Conservation (phyloP, 2,329 filamentous ascomycete genomes). For the Cyphellophora attinorum region DNA sequence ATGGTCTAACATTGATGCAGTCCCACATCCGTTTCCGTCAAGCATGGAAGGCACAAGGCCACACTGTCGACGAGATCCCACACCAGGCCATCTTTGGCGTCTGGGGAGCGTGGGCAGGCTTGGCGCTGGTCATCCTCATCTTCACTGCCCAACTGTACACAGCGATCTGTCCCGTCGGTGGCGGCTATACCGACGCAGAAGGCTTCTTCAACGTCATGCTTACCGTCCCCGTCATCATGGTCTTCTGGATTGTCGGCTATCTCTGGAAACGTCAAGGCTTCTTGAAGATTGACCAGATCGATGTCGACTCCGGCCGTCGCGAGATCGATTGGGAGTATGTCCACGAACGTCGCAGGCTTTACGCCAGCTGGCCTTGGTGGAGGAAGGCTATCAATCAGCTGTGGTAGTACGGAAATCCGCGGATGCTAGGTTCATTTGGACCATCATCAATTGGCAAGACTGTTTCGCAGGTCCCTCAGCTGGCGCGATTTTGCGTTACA, state of each 20-base stretch:
- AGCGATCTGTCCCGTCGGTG: constrained; percentile 44
- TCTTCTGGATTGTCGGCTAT: constrained; percentile 48
- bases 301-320: constrained; percentile 56
- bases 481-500: too few species aligned
- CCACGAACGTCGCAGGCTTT: not conserved
- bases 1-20: not conserved
- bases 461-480: too few species aligned
- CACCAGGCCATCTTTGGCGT: constrained; percentile 74
- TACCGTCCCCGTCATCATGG: constrained; percentile 45
- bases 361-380: not conserved
- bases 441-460: too few species aligned
- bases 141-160: constrained; percentile 78
- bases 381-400: not conserved
- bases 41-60: constrained; percentile 64
- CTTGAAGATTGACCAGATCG: constrained; percentile 51
- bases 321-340: constrained; percentile 53
- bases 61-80: constrained; percentile 65
- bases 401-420: too few species aligned
- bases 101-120: constrained; percentile 68
- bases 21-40: constrained; percentile 80
- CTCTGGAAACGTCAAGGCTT: constrained; percentile 58
- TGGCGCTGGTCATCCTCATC: constrained; percentile 65
- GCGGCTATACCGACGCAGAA: constrained; percentile 39
- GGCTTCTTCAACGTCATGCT: constrained; percentile 61
- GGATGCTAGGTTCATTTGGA: too few species aligned